phyloP scores from a whole-genome alignment of 2,329 filamentous ascomycete species.

The Penicillium sp. region DNA sequence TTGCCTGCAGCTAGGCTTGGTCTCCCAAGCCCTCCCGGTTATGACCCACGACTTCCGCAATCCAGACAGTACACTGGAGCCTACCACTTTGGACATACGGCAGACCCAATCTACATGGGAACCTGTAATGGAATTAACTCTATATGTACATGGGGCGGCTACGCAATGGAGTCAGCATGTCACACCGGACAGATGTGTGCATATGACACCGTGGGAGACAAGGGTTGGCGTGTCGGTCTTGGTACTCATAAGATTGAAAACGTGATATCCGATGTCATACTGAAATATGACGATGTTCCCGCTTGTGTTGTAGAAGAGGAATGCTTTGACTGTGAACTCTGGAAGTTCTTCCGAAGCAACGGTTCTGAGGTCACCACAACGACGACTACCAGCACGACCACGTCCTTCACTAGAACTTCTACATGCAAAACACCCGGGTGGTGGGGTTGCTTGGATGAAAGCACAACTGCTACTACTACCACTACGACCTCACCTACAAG shows the following conservation, averaged over 20 bases:
- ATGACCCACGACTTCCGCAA: slow-evolving; percentile 69
- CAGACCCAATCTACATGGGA: slow-evolving; percentile 92
- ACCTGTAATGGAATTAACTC: slow-evolving; percentile 88
- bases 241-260: slow-evolving; percentile 86
- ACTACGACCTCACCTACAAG: slow-evolving; percentile 24
- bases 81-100: slow-evolving; percentile 92
- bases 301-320: slow-evolving; percentile 72
- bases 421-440: slow-evolving; percentile 34
- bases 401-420: slow-evolving; percentile 66
- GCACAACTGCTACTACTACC: slow-evolving; percentile 17
- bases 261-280: slow-evolving; percentile 84
- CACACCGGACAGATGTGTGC: slow-evolving; percentile 84
- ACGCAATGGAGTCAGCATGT: slow-evolving; percentile 90
- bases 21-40: slow-evolving; percentile 77
- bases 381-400: slow-evolving; percentile 55
- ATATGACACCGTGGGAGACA: slow-evolving; percentile 88
- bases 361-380: slow-evolving; percentile 73
- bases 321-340: slow-evolving; percentile 85
- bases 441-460: slow-evolving; percentile 36
- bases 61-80: slow-evolving; percentile 70
- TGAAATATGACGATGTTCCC: slow-evolving; percentile 77
- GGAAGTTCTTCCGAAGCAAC: slow-evolving; percentile 95
- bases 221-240: slow-evolving; percentile 88
- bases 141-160: slow-evolving; percentile 85
- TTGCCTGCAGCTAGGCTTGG: slow-evolving; percentile 81